Percentiles rank a stretch among this genome's conserved stretches.
Evolutionary conservation across 495 filamentous ascomycete species (phyloP).

Genomic region (Terfezia claveryi): DNA sequence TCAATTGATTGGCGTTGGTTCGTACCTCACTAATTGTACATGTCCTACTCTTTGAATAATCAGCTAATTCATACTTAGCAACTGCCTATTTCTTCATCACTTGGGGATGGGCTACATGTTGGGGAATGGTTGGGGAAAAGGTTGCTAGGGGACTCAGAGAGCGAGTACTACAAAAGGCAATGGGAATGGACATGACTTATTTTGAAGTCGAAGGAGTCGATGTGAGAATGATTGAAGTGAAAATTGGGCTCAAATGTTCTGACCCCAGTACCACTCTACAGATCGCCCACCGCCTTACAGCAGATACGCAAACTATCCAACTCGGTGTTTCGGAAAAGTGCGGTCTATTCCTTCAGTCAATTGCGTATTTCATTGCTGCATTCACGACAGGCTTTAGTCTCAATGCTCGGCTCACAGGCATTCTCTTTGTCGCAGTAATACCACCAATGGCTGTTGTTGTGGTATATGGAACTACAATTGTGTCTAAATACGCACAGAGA

Average conservation of each 20-base stretch:
- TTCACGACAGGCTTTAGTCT: constrained; percentile 30
- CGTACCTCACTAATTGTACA: background rate
- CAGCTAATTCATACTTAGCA: constrained; percentile 2
- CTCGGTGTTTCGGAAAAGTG: constrained; percentile 29
- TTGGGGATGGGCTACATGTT: constrained; percentile 20
- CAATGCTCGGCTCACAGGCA: constrained; percentile 28
- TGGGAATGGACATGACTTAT: constrained; percentile 23
- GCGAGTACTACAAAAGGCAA: constrained; percentile 12
- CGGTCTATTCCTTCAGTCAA: constrained; percentile 28
- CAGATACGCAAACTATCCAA: constrained; percentile 25
- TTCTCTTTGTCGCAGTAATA: constrained; percentile 21
- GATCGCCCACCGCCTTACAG: constrained; percentile 22
- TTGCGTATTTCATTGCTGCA: constrained; percentile 29
- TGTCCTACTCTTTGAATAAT: no score
- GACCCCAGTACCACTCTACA: background rate
- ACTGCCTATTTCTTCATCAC: constrained; percentile 24
- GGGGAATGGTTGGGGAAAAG: constrained; percentile 22
- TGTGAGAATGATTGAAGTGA: constrained; percentile 5
- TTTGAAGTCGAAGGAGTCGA: constrained; percentile 22
- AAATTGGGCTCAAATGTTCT: no score
- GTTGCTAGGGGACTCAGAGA: constrained; percentile 20
- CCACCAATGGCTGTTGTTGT: constrained; percentile 26
- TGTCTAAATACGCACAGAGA: constrained; percentile 15
- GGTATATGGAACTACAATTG: constrained; percentile 11
- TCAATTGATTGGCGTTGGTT: constrained; percentile 18